A percentile compares a stretch with the other conserved stretches of the same genome.
phyloP scores from a whole-genome alignment of 2,329 filamentous ascomycete genomes.

The Lasiodiplodia citricola region DNA sequence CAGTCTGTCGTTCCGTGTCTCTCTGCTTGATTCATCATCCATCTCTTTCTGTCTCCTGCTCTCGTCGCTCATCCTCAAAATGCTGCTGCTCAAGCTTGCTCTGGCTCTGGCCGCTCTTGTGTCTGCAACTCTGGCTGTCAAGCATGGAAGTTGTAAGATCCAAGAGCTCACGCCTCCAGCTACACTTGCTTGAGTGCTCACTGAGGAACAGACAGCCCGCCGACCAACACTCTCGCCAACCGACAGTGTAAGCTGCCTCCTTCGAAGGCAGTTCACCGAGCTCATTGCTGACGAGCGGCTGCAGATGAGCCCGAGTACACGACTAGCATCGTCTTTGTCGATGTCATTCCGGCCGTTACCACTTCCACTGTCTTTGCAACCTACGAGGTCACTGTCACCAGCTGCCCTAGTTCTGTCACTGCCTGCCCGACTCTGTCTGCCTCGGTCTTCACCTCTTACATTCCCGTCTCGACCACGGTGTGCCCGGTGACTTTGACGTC shows the following conservation, averaged over 20 bases:
- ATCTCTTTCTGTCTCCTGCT: constrained; percentile 3
- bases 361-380: constrained; percentile 51
- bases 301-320: constrained; percentile 7
- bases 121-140: constrained; percentile 15
- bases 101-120: constrained; percentile 19
- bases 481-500: constrained; percentile 47
- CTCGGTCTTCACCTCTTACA: constrained; percentile 45
- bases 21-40: not conserved
- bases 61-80: constrained; percentile 9
- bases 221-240: not conserved
- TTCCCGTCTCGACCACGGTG: constrained; percentile 51
- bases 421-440: constrained; percentile 46
- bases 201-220: not conserved
- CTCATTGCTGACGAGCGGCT: not conserved
- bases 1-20: constrained; percentile 22
- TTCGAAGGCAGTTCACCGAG: no score
- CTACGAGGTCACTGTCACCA: constrained; percentile 49
- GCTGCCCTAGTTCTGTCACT: constrained; percentile 46
- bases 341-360: constrained; percentile 40
- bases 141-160: constrained; percentile 7
- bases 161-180: not conserved
- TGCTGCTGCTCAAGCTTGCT: constrained; percentile 25
- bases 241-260: constrained; percentile 1
- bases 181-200: not conserved
- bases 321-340: constrained; percentile 30